Evolutionary conservation across 1,139 yeast species (phyloP), one percentile per base, ranked within the genome.

Genomic region (Sugiyamaella paludigena): DNA sequence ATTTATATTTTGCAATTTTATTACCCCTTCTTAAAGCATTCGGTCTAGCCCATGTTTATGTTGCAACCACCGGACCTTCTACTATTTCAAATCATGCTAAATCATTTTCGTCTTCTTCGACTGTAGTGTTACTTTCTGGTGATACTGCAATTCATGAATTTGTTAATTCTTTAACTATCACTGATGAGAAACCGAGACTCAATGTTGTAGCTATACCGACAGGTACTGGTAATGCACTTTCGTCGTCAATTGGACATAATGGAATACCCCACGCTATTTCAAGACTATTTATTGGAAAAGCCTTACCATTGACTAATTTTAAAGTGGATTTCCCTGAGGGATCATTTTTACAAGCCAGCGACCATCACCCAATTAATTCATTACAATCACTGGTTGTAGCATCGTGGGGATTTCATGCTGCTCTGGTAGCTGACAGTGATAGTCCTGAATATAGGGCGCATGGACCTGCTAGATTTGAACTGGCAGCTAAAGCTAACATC

Each of bases 401-500:
- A 0, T 86, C 96, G 0, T 83, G 95, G 88, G 95, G 83, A 0
- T 79, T 87, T 56, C 97, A 89, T 66, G 91, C 96, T 1, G 78
- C 91, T 2, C 67, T 89, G 47, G 92, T 89, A 1, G 92, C 92
- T 24, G 87, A 79, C 62, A 81, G 86, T 49, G 94, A 87, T 57
- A 75, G 83, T 1, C 81, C 84, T 0, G 85, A 83, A 58, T 68
- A 84, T 62, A 72, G 89, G 35, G 72, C 74, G 47, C 72, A 76
- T 53, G 96, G 96, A 0, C 59, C 75, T 6, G 80, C 79, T 37
- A 70, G 96, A 50, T 89, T 89, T 65, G 72, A 75, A 52, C 68
- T 79, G 47, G 96, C 96, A 0, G 95, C 92, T 0, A 62, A 63
- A 34, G 66, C 72, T 12, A 78, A 86, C 35, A 66, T 86, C 33